Evolutionary conservation across 208 protist species (phyloP), one percentile per base, ranked within the genome.

Genomic region (Trypanosoma melophagium): DNA sequence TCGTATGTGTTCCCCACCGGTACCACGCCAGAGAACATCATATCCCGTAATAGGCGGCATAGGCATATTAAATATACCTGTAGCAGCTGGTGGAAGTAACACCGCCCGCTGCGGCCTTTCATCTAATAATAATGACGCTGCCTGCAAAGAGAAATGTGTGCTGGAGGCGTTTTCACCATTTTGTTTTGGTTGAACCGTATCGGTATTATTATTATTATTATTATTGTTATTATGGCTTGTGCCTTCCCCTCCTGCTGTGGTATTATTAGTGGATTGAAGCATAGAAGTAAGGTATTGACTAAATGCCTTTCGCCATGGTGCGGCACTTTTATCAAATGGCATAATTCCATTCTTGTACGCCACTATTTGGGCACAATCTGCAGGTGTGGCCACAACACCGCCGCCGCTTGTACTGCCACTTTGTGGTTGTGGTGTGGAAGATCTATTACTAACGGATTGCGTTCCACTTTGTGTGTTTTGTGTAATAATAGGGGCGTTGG

Each of bases 11-110:
- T 88, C 83, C 3, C 74, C 76, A 40, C 68, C 66, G 2, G 61
- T 31, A 2, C 80, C 80, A 50, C 69, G 66, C 77, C 80, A 89
- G 7, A 89, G 74, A n/a, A 89, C 76, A 57, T 89, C 83, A 38
- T 84, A 74, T 1, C 70, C 65, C 41, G 75, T 71, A 35, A 87
- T 74, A 7, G 61, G 53, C 0, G 60, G 54, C 14, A 24, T 47
- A 8, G 69, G 69, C 3, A 51, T 42, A 10, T 38, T 3, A 42
- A 68, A 74, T 5, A 67, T 7, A 24, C 69, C 69, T n/a, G 69
- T 56, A 24, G 60, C 59, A 0, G 44, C 54, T 12, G 60, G 22
- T 16, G 59, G 69, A 1, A 74, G 59, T 13, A 66, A n/a, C n/a
- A n/a, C n/a, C n/a, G n/a, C n/a, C n/a, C n/a, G n/a, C n/a, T n/a